Evolutionary conservation across 331 rosid genomes (phyloP), one percentile per base, ranked within the genome.

Genomic region (Phaseolus coccineus): DNA sequence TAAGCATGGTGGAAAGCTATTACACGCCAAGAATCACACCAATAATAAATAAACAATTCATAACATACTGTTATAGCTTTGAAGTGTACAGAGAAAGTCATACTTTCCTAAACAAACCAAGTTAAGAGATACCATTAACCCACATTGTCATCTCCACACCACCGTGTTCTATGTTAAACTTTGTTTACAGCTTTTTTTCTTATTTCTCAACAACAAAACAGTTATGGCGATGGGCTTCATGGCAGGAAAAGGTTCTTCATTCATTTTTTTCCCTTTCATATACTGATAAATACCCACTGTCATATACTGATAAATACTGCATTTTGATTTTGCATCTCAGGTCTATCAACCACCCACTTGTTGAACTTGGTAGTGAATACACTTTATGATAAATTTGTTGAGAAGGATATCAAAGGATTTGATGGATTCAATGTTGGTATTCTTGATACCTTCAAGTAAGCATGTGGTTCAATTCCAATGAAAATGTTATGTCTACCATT

Each of bases 361-460:
- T 0, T 84, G 81, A 58, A 51, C 73, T 33, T 77, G 62, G 30
- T 39, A 27, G 73, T 64, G 50, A 81, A 67, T 28, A 37, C 25
- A 56, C 69, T 92, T 11, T 76, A 80, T 68, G 8, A 80, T 0
- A 44, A 61, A 62, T 83, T 90, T 70, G 12, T 80, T n/a, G 77
- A 72, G 67, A 82, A 73, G 57, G 67, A 84, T 0, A 69, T 70
- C 76, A 22, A 53, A 5, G 15, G 72, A 28, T 78, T 79, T 42
- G 86, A 78, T 0, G 73, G 77, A 0, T 90, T 92, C 71, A 83
- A 86, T 8, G 30, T 70, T 46, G 88, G 86, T 56, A 75, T 90
- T 83, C 90, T 90, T 64, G 89, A 87, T 57, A 74, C 87, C 82
- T 87, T 89, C 89, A 87, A 50, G 93, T 90, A 85, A 83, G 85